A percentile compares a stretch with the other conserved stretches of the same genome.
phyloP scores from a whole-genome alignment of 257 asterid species.

The Capsicum baccatum region DNA sequence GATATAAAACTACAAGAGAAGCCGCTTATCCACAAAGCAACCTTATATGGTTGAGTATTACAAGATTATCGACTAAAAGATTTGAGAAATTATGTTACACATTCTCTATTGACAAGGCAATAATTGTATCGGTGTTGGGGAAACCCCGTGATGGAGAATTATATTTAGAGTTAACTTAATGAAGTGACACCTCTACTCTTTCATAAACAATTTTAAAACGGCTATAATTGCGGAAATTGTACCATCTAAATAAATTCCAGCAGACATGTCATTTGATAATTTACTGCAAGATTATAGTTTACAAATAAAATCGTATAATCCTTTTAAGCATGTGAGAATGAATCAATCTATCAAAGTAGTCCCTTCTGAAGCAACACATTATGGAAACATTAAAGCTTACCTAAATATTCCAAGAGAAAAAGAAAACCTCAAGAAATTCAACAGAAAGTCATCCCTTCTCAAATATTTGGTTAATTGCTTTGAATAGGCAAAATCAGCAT shows the following conservation, averaged over 20 bases:
- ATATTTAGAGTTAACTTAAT: neutral
- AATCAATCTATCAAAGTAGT: neutral
- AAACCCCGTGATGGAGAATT: neutral
- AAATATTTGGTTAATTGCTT: neutral
- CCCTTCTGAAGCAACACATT: neutral
- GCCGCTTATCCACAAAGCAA: too few species aligned
- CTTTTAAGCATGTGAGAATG: neutral
- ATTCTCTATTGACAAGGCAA: neutral
- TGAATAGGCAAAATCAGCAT: constrained; percentile 4
- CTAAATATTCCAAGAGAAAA: neutral
- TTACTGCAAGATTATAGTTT: constrained; percentile 8
- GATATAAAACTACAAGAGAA: neutral
- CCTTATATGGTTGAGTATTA: neutral
- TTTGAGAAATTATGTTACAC: neutral
- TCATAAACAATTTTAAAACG: constrained; percentile 14
- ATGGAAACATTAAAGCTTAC: neutral
- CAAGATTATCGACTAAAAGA: neutral
- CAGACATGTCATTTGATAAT: neutral
- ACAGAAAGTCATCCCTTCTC: constrained; percentile 9
- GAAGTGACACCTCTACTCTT: neutral
- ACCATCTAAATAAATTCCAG: neutral
- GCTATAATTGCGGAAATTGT: neutral
- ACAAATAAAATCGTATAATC: neutral
- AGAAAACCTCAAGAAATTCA: neutral
- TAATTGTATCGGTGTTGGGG: neutral